A percentile compares a stretch with the other conserved stretches of the same genome.
These are phyloP conservation scores for Polyporus tsugae DNA, from an alignment of 1,284 basidiomycete species.

Conservation along the genomic window DNA sequence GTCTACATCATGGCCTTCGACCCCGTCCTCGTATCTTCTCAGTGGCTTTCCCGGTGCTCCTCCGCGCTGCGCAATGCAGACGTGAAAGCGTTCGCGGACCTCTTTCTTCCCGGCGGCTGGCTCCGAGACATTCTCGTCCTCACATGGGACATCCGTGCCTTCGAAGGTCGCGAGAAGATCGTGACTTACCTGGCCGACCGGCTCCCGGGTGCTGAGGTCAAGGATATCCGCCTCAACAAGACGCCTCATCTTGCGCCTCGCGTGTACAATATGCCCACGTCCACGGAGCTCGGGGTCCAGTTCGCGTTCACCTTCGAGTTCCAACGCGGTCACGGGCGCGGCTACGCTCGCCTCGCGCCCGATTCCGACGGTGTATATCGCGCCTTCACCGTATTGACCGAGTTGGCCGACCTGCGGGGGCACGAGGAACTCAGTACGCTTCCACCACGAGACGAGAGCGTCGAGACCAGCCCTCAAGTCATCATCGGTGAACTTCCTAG, in stretches of 20 bases:
- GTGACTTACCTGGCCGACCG: slow-evolving; percentile 49
- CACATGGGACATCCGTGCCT: slow-evolving; percentile 70
- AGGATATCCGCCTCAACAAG: slow-evolving; percentile 43
- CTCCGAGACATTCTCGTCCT: slow-evolving; percentile 67
- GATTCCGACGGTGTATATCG: slow-evolving; percentile 25
- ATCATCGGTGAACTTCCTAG: background rate
- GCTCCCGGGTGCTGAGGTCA: slow-evolving; percentile 36
- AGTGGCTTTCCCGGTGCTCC: slow-evolving; percentile 57
- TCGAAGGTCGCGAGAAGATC: slow-evolving; percentile 53
- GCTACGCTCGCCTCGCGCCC: slow-evolving; percentile 45
- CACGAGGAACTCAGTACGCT: slow-evolving; percentile 39
- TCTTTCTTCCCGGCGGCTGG: slow-evolving; percentile 54
- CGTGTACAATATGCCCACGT: slow-evolving; percentile 29
- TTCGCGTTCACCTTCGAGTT: slow-evolving; percentile 53
- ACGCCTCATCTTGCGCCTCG: slow-evolving; percentile 38
- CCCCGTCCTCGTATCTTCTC: slow-evolving; percentile 40
- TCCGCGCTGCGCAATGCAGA: slow-evolving; percentile 45
- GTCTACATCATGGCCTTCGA: slow-evolving; percentile 12
- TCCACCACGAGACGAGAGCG: slow-evolving; percentile 25
- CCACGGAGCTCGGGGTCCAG: slow-evolving; percentile 27
- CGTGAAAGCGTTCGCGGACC: slow-evolving; percentile 41
- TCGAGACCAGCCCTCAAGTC: slow-evolving; percentile 30
- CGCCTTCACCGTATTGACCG: slow-evolving; percentile 41
- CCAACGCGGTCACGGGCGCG: slow-evolving; percentile 46
- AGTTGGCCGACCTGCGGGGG: slow-evolving; percentile 41